Evolutionary conservation across 768 basidiomycete genomes (phyloP).

Genomic region (Royoungia palumana): DNA sequence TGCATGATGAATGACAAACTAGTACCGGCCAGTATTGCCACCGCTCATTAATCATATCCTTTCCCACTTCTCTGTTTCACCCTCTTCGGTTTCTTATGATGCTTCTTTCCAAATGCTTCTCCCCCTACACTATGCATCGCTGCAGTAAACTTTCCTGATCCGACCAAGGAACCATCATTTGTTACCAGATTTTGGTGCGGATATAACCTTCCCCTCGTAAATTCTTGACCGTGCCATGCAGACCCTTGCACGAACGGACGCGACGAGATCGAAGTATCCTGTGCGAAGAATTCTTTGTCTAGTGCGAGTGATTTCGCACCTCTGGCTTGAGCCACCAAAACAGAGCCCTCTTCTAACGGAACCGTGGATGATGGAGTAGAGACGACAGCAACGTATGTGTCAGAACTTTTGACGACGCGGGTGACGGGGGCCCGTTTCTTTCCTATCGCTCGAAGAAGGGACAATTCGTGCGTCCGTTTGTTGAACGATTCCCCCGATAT

Average conservation of each 20-base stretch:
- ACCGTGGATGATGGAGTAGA: neutral
- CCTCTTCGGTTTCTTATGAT: conserved; percentile 77
- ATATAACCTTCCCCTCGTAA: conserved; percentile 63
- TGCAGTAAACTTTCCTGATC: conserved; percentile 39
- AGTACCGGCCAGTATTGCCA: too few relatives aligned
- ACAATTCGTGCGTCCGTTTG: conserved; percentile 56
- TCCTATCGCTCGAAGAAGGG: conserved; percentile 56
- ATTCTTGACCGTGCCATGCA: conserved; percentile 52
- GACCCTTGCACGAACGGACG: conserved; percentile 66
- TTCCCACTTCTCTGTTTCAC: conserved; percentile 90
- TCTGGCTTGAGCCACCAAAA: conserved; percentile 29
- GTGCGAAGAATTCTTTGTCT: conserved; percentile 81
- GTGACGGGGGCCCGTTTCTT: conserved; percentile 89
- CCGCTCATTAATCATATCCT: conserved; percentile 67
- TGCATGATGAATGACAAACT: neutral
- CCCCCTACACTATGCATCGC: conserved; percentile 38
- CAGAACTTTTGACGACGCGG: conserved; percentile 77
- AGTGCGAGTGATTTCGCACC: conserved; percentile 60
- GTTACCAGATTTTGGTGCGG: conserved; percentile 83
- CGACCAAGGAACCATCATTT: conserved; percentile 70
- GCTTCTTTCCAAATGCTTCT: conserved; percentile 61
- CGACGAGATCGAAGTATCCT: conserved; percentile 46
- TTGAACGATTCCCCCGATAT: conserved; percentile 71
- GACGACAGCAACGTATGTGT: conserved; percentile 63
- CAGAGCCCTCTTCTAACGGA: conserved; percentile 18